phyloP scores from a whole-genome alignment of 371 early-diverging fungal species.

The Capniomyces stellatus region DNA sequence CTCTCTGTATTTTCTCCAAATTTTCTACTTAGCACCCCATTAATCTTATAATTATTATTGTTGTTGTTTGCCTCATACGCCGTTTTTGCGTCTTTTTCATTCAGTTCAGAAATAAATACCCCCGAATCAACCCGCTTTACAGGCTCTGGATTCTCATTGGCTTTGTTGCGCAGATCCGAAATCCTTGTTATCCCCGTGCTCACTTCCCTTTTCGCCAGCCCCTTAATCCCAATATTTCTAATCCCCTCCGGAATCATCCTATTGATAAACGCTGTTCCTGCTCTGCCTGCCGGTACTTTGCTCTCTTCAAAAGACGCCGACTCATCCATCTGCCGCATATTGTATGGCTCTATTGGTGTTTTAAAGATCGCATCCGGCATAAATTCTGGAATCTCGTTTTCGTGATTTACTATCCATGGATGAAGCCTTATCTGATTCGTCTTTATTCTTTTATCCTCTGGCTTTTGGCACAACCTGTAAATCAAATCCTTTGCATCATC shows the following conservation, averaged over 20 bases:
- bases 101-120: background rate
- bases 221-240: background rate
- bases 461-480: slow-evolving; percentile 33
- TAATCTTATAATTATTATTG: background rate
- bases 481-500: slow-evolving; percentile 62
- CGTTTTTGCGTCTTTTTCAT: background rate
- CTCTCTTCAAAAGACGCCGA: background rate
- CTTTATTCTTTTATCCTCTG: slow-evolving; percentile 4
- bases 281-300: background rate
- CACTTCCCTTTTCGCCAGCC: background rate
- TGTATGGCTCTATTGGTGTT: background rate
- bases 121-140: background rate
- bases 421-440: slow-evolving; percentile 1
- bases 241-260: background rate
- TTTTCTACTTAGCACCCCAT: background rate
- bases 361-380: slow-evolving; percentile 1
- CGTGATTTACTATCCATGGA: slow-evolving; percentile 2
- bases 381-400: background rate
- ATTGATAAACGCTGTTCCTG: background rate
- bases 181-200: background rate
- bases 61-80: background rate
- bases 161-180: background rate
- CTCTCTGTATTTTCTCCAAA: background rate
- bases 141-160: background rate
- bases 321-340: background rate